These are phyloP conservation scores for Phanerochaete sordida DNA, from an alignment of 768 basidiomycete genomes.

Conservation along the genomic window DNA sequence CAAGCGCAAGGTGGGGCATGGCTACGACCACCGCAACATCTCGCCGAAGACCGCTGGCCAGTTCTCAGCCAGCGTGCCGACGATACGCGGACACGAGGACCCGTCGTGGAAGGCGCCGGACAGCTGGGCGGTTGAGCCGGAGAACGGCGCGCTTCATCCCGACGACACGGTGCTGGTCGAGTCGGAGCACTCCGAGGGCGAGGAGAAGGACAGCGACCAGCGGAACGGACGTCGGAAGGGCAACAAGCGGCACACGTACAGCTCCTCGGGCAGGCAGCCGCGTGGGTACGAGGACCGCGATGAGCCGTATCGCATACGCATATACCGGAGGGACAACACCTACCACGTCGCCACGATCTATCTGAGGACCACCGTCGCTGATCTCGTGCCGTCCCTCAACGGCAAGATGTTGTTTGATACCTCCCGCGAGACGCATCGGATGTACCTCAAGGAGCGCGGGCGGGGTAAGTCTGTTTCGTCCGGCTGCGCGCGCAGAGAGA, in stretches of 20 bases:
- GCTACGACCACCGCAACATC: conserved; percentile 34
- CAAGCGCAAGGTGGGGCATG: conserved; percentile 21
- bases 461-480: conserved; percentile 46
- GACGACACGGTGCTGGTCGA: conserved; percentile 35
- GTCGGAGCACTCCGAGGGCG: conserved; percentile 42
- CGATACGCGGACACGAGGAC: conserved; percentile 9
- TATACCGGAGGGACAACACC: conserved; percentile 70
- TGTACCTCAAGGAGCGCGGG: conserved; percentile 75
- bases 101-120: conserved; percentile 65
- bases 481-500: background rate
- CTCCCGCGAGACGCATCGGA: conserved; percentile 57
- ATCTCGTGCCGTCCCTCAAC: conserved; percentile 60
- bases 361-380: conserved; percentile 62
- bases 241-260: background rate
- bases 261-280: background rate
- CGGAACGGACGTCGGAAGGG: conserved; percentile 8
- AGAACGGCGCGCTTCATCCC: conserved; percentile 33
- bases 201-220: conserved; percentile 9
- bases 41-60: conserved; percentile 46
- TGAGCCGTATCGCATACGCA: conserved; percentile 56
- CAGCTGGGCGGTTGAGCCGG: conserved; percentile 64
- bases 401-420: conserved; percentile 48
- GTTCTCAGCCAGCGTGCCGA: background rate
- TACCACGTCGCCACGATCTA: conserved; percentile 69
- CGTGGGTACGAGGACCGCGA: conserved; percentile 1